Conservation (phyloP, 768 basidiomycete species). For the Antrodiella citrinella region DNA sequence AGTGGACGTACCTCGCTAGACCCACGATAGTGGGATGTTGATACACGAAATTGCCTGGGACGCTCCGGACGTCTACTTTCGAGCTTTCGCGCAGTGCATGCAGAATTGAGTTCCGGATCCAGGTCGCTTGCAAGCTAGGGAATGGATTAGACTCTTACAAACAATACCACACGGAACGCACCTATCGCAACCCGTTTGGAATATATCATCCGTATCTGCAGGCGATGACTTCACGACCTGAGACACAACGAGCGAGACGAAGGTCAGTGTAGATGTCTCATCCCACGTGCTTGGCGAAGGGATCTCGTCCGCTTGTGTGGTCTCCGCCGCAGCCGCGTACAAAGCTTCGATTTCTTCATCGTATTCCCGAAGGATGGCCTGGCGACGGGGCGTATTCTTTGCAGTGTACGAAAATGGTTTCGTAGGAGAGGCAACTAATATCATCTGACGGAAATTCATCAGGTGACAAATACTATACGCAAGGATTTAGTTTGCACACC, state of each 20-base stretch:
- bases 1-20: background rate
- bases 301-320: constrained; percentile 21
- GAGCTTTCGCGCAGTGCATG: constrained; percentile 20
- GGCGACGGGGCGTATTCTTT: constrained; percentile 32
- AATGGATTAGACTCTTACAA: background rate
- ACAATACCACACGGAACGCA: constrained; percentile 6
- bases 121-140: constrained; percentile 3
- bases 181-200: constrained; percentile 35
- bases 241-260: constrained; percentile 25
- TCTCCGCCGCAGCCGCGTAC: constrained; percentile 25
- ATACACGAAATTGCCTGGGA: constrained; percentile 13
- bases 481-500: too few relatives aligned
- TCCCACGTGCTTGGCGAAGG: constrained; percentile 21
- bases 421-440: constrained; percentile 29
- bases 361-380: constrained; percentile 29
- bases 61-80: constrained; percentile 5
- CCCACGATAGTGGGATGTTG: background rate
- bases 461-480: too few relatives aligned
- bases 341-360: constrained; percentile 30
- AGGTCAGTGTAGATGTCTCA: constrained; percentile 15
- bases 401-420: constrained; percentile 37
- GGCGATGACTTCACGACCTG: constrained; percentile 22
- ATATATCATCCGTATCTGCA: constrained; percentile 30
- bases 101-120: constrained; percentile 25
- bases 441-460: constrained; percentile 38